Percentiles rank a stretch among this genome's conserved stretches.
phyloP scores from a whole-genome alignment of 495 filamentous ascomycete species.

The Talaromyces stipitatus region DNA sequence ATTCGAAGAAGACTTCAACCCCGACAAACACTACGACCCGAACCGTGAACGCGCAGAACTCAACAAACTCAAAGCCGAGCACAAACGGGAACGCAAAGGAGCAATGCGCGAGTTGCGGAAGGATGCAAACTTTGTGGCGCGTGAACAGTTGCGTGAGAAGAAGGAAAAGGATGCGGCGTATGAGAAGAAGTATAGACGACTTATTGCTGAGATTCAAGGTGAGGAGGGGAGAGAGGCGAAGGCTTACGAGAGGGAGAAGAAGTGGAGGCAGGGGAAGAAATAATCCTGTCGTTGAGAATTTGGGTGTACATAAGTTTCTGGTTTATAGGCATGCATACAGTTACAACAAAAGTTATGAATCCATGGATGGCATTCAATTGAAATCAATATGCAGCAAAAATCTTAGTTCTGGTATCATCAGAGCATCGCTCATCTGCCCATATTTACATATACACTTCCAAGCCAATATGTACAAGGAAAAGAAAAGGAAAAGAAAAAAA shows the following conservation, averaged over 20 bases:
- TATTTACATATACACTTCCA: not conserved
- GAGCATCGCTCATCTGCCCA: not conserved
- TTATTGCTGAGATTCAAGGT: slow-evolving; percentile 90
- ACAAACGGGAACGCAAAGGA: slow-evolving; percentile 92
- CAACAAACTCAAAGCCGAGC: slow-evolving; percentile 74
- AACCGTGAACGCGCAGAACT: slow-evolving; percentile 78
- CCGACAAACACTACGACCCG: slow-evolving; percentile 91
- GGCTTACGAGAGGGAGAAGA: slow-evolving; percentile 81
- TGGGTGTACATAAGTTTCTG: slow-evolving; percentile 5
- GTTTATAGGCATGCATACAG: not conserved
- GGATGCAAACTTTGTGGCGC: slow-evolving; percentile 83
- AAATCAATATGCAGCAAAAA: not conserved
- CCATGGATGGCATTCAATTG: not conserved
- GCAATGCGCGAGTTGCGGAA: slow-evolving; percentile 91
- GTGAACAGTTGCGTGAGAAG: slow-evolving; percentile 84
- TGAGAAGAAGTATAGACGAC: slow-evolving; percentile 86
- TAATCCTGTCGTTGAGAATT: slow-evolving; percentile 15
- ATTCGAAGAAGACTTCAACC: slow-evolving; percentile 94
- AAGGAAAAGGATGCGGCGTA: slow-evolving; percentile 84
- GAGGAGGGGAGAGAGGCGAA: slow-evolving; percentile 84
- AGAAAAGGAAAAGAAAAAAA: not conserved
- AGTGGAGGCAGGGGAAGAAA: slow-evolving; percentile 54
- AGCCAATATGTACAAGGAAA: no score
- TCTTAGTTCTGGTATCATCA: not conserved
- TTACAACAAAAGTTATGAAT: not conserved